Percentiles rank a stretch among this genome's conserved stretches.
phyloP scores from a whole-genome alignment of 257 asterid genomes.

The Solanum peruvianum region DNA sequence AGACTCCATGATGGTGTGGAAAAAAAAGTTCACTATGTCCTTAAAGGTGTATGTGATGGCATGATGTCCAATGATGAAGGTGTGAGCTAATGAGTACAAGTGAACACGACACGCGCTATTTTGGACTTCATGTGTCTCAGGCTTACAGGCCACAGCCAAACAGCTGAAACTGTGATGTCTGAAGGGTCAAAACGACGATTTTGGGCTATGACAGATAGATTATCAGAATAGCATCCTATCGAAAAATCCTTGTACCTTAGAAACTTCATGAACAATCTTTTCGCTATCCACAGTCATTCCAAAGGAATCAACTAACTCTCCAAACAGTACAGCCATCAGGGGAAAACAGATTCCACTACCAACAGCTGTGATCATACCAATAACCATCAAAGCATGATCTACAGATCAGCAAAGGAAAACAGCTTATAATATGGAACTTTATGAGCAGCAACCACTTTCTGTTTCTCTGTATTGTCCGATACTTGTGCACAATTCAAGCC shows the following conservation, averaged over 20 bases:
- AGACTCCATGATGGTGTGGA: neutral
- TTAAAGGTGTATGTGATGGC: neutral
- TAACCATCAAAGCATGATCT: constrained; percentile 49
- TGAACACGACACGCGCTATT: neutral
- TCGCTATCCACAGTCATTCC: constrained; percentile 13
- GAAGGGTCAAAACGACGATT: neutral
- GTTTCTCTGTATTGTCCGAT: neutral
- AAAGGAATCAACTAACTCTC: constrained; percentile 59
- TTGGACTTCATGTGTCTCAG: neutral
- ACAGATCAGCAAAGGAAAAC: constrained; percentile 46
- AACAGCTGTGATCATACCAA: constrained; percentile 54
- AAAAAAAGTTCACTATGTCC: neutral
- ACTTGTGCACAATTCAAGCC: neutral
- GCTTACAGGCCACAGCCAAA: neutral
- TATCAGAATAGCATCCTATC: neutral
- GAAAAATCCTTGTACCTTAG: constrained; percentile 23
- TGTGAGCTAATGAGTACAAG: neutral
- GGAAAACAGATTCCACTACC: constrained; percentile 64
- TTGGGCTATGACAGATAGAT: neutral
- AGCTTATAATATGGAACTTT: constrained; percentile 58
- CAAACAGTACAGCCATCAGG: constrained; percentile 66
- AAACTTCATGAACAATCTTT: constrained; percentile 30
- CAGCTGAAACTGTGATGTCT: neutral
- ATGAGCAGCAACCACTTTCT: constrained; percentile 5
- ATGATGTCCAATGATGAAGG: neutral